A percentile compares a stretch with the other conserved stretches of the same genome.
Conservation (phyloP, 352 stramenopile genomes). For the Blastocystis sp. region DNA sequence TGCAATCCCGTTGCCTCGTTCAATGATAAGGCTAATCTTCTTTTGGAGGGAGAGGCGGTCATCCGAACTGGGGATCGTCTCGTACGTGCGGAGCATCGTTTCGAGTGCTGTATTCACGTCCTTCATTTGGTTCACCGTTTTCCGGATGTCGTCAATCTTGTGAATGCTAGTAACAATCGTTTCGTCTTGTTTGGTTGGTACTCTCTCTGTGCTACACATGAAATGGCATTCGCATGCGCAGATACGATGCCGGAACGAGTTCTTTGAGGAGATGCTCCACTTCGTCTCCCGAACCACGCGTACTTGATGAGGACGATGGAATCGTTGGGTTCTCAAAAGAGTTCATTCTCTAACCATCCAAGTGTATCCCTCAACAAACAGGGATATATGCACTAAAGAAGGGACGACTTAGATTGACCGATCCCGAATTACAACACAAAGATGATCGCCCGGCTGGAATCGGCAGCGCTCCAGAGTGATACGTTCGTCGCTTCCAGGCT, state of each 20-base stretch:
- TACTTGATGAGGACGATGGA: not conserved
- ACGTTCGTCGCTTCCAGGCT: not conserved
- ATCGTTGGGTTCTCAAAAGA: conserved; percentile 29
- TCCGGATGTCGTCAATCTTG: conserved; percentile 30
- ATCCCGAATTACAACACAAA: conserved; percentile 54
- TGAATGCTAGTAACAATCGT: not conserved
- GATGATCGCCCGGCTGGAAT: conserved; percentile 43
- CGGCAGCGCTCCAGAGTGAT: conserved; percentile 8
- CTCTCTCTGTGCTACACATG: not conserved
- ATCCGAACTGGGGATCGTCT: not conserved
- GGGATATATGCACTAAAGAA: conserved; percentile 41
- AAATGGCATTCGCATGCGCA: not conserved
- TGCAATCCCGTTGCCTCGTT: conserved; percentile 3
- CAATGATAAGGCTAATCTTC: not conserved
- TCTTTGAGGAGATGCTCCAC: conserved; percentile 10
- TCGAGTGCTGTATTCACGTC: conserved; percentile 15
- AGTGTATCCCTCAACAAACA: conserved; percentile 49
- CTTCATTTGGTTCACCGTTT: conserved; percentile 2
- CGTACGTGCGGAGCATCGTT: not conserved
- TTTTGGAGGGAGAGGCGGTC: not conserved
- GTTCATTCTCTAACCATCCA: not conserved
- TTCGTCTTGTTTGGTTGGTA: not conserved
- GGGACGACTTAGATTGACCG: not conserved
- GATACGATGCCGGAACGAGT: not conserved
- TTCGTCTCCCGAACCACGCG: not conserved